Percentiles rank a stretch among this genome's conserved stretches.
Conservation (phyloP, 805 yeast species). For the Metschnikowia santaceciliae region DNA sequence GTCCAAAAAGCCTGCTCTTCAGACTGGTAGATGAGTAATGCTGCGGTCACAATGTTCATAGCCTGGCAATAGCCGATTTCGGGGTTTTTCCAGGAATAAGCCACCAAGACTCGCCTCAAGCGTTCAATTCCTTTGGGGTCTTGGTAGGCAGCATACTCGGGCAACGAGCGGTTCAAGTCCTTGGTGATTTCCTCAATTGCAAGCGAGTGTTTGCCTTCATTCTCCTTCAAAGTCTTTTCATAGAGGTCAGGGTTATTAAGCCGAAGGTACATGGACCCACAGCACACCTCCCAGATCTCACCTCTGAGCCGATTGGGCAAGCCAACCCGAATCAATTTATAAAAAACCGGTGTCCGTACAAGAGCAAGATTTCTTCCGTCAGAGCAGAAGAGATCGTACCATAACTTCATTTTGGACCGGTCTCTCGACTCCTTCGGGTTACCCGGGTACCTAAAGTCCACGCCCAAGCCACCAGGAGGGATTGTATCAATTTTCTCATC, state of each 20-base stretch:
- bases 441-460: constrained; percentile 84
- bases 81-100: constrained; percentile 95
- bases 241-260: constrained; percentile 62
- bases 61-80: constrained; percentile 99
- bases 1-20: constrained; percentile 99
- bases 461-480: constrained; percentile 84
- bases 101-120: constrained; percentile 82
- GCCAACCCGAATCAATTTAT: constrained; percentile 82
- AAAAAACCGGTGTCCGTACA: constrained; percentile 70
- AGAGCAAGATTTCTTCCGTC: constrained; percentile 84
- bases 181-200: constrained; percentile 97
- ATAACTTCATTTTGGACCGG: constrained; percentile 78
- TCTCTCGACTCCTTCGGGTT: constrained; percentile 74
- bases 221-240: constrained; percentile 51
- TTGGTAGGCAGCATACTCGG: constrained; percentile 95
- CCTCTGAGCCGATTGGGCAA: constrained; percentile 93
- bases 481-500: constrained; percentile 45
- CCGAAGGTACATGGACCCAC: constrained; percentile 79
- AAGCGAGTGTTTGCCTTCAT: constrained; percentile 60
- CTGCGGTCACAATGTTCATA: constrained; percentile 91
- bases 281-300: constrained; percentile 90
- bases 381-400: constrained; percentile 86
- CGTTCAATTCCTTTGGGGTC: constrained; percentile 78
- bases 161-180: constrained; percentile 89
- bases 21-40: constrained; percentile 74